Evolutionary conservation across 1,284 basidiomycete species (phyloP).

Genomic region (Trametes versicolor): DNA sequence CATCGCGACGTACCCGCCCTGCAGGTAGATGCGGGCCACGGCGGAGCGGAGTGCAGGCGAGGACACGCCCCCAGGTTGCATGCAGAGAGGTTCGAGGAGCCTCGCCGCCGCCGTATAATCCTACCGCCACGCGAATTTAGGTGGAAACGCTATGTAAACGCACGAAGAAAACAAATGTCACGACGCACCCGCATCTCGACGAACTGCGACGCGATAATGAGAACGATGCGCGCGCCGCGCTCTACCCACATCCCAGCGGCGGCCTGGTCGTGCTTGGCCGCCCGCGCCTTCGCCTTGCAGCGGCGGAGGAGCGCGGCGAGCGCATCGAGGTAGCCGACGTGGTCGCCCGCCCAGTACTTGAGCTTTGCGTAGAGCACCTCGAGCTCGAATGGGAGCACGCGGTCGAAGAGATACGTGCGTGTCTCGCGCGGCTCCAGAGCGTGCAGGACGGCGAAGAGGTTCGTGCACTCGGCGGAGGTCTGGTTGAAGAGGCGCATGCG

Average conservation of each 20-base stretch:
- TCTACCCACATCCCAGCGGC: constrained; percentile 82
- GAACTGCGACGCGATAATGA: constrained; percentile 79
- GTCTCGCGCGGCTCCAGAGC: constrained; percentile 61
- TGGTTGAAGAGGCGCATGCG: constrained; percentile 85
- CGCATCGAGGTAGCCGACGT: constrained; percentile 78
- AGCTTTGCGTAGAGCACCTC: constrained; percentile 77
- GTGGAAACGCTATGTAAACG: background rate
- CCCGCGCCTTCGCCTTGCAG: constrained; percentile 73
- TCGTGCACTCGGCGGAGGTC: constrained; percentile 79
- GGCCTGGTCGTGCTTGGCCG: constrained; percentile 48
- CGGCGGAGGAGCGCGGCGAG: constrained; percentile 81
- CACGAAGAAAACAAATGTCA: background rate
- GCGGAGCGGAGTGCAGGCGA: constrained; percentile 70
- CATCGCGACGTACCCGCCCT: constrained; percentile 67
- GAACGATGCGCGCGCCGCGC: constrained; percentile 70
- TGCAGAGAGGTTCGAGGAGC: constrained; percentile 70
- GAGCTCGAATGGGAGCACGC: constrained; percentile 80
- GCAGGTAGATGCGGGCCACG: constrained; percentile 77
- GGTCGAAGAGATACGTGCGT: constrained; percentile 63
- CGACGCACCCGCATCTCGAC: constrained; percentile 61
- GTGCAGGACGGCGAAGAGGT: constrained; percentile 78
- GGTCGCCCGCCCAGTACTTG: constrained; percentile 80
- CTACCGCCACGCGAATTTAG: constrained; percentile 46
- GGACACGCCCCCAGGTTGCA: constrained; percentile 46
- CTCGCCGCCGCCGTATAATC: constrained; percentile 73